Percentiles rank a stretch among this genome's conserved stretches.
phyloP scores from a whole-genome alignment of 75 land plant genomes.

The Pinus albicaulis region DNA sequence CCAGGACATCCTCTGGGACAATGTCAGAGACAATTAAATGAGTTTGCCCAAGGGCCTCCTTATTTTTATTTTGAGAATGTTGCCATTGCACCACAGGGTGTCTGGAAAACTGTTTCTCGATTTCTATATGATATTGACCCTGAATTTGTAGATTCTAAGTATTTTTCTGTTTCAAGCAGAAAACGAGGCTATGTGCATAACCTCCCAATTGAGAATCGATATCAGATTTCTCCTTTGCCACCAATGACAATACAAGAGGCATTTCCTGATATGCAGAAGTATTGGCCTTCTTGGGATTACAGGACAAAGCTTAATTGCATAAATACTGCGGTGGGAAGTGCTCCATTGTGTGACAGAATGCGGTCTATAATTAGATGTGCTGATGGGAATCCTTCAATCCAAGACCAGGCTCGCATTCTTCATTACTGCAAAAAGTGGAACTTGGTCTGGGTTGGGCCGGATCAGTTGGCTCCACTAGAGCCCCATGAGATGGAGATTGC shows the following conservation, averaged over 20 bases:
- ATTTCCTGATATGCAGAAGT: slow-evolving; percentile 34
- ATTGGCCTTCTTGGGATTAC: slow-evolving; percentile 64
- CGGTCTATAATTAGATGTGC: slow-evolving; percentile 4
- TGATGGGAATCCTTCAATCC: slow-evolving; percentile 26
- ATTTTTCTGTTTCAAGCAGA: slow-evolving; percentile 51
- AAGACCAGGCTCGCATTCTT: slow-evolving; percentile 41
- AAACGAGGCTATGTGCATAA: slow-evolving; percentile 65
- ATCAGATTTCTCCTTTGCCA: slow-evolving; percentile 25
- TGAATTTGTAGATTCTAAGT: slow-evolving; percentile 42
- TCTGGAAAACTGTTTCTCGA: slow-evolving; percentile 33
- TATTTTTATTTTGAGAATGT: slow-evolving; percentile 62
- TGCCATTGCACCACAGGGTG: slow-evolving; percentile 29
- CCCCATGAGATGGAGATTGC: slow-evolving; percentile 54
- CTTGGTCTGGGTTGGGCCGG: slow-evolving; percentile 53
- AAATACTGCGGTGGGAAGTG: not conserved
- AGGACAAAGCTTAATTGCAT: slow-evolving; percentile 30
- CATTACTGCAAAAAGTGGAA: slow-evolving; percentile 42
- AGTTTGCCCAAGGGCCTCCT: slow-evolving; percentile 27
- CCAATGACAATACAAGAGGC: slow-evolving; percentile 52
- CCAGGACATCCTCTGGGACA: slow-evolving; percentile 5
- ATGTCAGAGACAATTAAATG: slow-evolving; percentile 3
- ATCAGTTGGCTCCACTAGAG: slow-evolving; percentile 32
- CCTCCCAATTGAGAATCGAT: slow-evolving; percentile 47
- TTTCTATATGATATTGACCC: slow-evolving; percentile 42
- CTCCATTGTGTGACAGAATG: not conserved